Evolutionary conservation across 2,329 filamentous ascomycete genomes (phyloP).

Genomic region (Arthrobotrys musiformis): DNA sequence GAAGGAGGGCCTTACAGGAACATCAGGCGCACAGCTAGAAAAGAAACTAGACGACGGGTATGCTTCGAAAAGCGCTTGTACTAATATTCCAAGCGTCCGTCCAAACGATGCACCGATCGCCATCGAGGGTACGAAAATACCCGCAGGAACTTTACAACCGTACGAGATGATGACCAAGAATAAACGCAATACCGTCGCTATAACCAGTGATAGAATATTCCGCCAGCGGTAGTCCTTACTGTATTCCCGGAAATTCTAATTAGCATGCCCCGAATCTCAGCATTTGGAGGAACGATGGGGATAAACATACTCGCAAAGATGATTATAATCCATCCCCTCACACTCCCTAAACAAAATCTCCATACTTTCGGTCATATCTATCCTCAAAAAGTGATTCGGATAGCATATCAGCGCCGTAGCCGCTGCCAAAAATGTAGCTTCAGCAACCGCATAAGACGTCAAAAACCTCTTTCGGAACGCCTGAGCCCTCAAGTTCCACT

Average conservation of each 20-base stretch:
- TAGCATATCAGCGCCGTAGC: constrained; percentile 93
- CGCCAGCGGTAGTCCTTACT: constrained; percentile 73
- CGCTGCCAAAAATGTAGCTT: constrained; percentile 83
- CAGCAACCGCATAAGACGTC: constrained; percentile 81
- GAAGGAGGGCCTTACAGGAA: constrained; percentile 67
- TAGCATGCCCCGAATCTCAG: neutral
- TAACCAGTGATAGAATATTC: constrained; percentile 79
- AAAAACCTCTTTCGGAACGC: constrained; percentile 95
- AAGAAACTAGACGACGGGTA: constrained; percentile 88
- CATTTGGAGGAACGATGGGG: neutral
- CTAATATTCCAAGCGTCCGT: constrained; percentile 90
- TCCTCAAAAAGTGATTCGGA: constrained; percentile 91
- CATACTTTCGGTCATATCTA: constrained; percentile 99
- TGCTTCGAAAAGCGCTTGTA: constrained; percentile 86
- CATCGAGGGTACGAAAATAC: constrained; percentile 98
- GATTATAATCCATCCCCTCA: constrained; percentile 85
- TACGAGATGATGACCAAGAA: constrained; percentile 95
- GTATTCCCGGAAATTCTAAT: neutral
- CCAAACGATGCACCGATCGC: constrained; percentile 95
- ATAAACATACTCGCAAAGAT: constrained; percentile 78
- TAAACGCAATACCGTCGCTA: constrained; percentile 82
- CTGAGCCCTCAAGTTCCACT: constrained; percentile 92
- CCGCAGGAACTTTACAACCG: constrained; percentile 95
- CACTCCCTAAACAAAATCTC: constrained; percentile 96
- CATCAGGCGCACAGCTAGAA: constrained; percentile 85